These are phyloP conservation scores for Danielia oregonensis DNA, from an alignment of 805 yeast genomes.

Conservation along the genomic window DNA sequence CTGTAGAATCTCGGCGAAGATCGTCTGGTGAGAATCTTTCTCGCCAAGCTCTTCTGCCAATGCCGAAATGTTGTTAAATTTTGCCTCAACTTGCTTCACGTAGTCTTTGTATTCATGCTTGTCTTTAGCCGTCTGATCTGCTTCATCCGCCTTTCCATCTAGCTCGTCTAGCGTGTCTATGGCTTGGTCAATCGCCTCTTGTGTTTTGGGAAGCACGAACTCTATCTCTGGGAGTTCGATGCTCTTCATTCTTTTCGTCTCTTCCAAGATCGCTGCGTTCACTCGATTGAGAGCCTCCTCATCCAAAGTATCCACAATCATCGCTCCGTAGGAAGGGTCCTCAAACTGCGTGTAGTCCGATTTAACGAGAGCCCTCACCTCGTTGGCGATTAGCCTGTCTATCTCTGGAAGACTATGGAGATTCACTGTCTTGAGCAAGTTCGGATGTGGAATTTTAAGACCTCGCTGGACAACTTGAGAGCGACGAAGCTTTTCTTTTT, in stretches of 20 bases:
- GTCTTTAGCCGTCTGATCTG: conserved; percentile 10
- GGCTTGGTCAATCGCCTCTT: conserved; percentile 1
- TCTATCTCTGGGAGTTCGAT: conserved; percentile 12
- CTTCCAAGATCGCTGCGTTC: conserved; percentile 15
- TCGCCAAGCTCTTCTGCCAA: conserved; percentile 5
- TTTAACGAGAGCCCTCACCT: conserved; percentile 31
- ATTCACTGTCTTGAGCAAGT: not conserved
- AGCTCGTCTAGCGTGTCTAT: conserved; percentile 2
- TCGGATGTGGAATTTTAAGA: conserved; percentile 37
- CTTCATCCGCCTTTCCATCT: conserved; percentile 2
- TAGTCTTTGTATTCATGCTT: conserved; percentile 6
- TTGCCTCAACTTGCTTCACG: not conserved
- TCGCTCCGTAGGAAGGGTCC: conserved; percentile 16
- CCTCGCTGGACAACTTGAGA: conserved; percentile 47
- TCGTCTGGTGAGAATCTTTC: conserved; percentile 15
- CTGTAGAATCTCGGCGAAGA: conserved; percentile 4
- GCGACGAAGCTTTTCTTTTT: conserved; percentile 32
- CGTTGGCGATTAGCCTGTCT: conserved; percentile 24
- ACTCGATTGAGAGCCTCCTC: conserved; percentile 21
- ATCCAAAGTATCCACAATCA: conserved; percentile 28
- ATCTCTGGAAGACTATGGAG: not conserved
- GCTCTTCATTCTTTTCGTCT: not conserved
- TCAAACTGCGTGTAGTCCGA: conserved; percentile 39
- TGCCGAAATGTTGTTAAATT: not conserved
- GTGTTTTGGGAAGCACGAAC: conserved; percentile 13